Evolutionary conservation across 148 eudicot genomes (phyloP).

Genomic region (Vaccinium corymbosum): DNA sequence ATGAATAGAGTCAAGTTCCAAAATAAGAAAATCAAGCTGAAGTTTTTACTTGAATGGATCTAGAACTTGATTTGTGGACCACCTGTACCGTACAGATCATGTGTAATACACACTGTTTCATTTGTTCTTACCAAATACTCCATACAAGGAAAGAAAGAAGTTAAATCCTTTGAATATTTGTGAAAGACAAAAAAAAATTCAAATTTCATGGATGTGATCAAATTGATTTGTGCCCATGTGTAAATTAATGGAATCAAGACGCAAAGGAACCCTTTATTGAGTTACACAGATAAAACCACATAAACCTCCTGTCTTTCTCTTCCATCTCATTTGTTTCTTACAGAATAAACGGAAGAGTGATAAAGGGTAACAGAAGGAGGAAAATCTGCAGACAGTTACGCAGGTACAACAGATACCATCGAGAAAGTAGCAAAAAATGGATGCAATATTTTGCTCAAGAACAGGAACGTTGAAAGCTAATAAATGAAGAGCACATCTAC

Average conservation of each 20-base stretch:
- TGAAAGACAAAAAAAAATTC: not conserved
- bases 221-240: not conserved
- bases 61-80: not conserved
- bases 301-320: not conserved
- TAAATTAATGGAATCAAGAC: not conserved
- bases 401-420: not conserved
- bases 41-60: not conserved
- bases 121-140: not conserved
- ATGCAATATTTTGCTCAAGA: not conserved
- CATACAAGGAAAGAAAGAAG: not conserved
- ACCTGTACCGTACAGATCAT: not conserved
- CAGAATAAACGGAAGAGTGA: not conserved
- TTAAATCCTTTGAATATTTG: not conserved
- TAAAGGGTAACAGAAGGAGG: not conserved
- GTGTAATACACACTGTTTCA: too few species aligned
- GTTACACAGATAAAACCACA: not conserved
- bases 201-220: not conserved
- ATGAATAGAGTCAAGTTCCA: not conserved
- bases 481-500: not conserved
- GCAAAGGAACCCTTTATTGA: not conserved
- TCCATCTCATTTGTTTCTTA: not conserved
- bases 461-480: not conserved
- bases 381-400: not conserved
- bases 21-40: conserved; percentile 1
- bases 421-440: not conserved